Base-by-base conservation (phyloP, 2,329 filamentous ascomycete species). In the Alternaria atra region DNA sequence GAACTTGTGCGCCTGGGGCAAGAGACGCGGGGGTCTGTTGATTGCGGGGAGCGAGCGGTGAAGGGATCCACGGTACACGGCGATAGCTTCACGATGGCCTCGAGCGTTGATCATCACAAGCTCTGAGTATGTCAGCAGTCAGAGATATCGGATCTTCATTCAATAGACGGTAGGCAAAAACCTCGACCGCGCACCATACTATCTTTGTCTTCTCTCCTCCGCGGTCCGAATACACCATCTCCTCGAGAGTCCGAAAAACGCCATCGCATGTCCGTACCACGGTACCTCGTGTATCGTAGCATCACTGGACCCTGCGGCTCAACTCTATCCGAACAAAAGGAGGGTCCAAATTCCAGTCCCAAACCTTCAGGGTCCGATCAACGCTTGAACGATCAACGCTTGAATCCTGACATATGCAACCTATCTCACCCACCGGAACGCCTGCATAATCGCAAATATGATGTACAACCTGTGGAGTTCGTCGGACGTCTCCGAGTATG, bases 221-320 rank as follows among this genome's bases (percentile, higher is more conserved):
- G 34, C 51, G 44, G 50, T 54, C 53, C 58, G 53, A 37, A 56
- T 48, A 25, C 44, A 51, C 43, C 37, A 42, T 17, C 15, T 29
- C 27, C 8, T 46, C 25, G 17, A 42, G 30, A 37, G 30, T 35
- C 40, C 42, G 35, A 56, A 30, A 30, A 40, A 35, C 47, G 40
- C 40, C 23, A 50, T 37, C 46, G 34, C 30, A 54, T 46, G 25
- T 32, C 42, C 39, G 42, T 43, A 55, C 44, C 57, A 46, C 44
- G 23, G 37, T 44, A 35, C 44, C 44, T 25, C 30, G 44, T 50
- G 46, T 37, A n/a, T 40, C 25, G 13, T 29, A 48, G 17, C 43
- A 44, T 46, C 29, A 42, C 20, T 47, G 51, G 46, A 58, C 54
- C 55, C 48, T 53, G 59, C 55, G 50, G 55, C 55, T 61, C 43